phyloP scores from a whole-genome alignment of 2,329 filamentous ascomycete species.

The Neurospora sp. region DNA sequence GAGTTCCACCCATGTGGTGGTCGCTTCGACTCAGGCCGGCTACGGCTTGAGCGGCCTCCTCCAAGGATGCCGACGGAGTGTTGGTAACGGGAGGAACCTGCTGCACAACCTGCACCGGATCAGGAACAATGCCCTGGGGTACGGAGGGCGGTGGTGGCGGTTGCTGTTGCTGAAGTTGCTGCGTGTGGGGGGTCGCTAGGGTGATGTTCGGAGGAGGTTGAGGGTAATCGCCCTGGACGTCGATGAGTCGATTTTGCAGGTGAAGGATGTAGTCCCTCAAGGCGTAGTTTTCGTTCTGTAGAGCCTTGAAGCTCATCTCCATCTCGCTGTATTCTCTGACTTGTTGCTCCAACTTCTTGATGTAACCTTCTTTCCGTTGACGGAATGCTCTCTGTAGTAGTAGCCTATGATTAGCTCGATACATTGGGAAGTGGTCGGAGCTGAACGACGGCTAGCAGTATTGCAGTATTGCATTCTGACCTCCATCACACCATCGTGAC shows the following conservation, averaged over 20 bases:
- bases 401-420: slow-evolving; percentile 8
- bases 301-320: slow-evolving; percentile 65
- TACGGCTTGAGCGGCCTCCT: slow-evolving; percentile 40
- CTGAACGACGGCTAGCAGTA: slow-evolving; percentile 6
- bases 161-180: slow-evolving; percentile 5
- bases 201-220: slow-evolving; percentile 74
- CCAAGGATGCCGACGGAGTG: slow-evolving; percentile 24
- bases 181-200: slow-evolving; percentile 40
- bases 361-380: slow-evolving; percentile 95
- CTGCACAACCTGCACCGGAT: slow-evolving; percentile 7
- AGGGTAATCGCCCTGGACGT: slow-evolving; percentile 74
- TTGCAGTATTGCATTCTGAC: neutral
- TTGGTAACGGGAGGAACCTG: slow-evolving; percentile 12
- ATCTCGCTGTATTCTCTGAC: slow-evolving; percentile 71
- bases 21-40: slow-evolving; percentile 20
- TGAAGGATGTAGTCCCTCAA: slow-evolving; percentile 88
- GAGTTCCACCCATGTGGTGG: slow-evolving; percentile 9
- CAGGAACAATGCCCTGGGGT: slow-evolving; percentile 1
- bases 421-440: slow-evolving; percentile 10
- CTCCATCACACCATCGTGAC: neutral
- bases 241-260: slow-evolving; percentile 76
- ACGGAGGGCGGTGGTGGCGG: neutral
- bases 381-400: slow-evolving; percentile 76
- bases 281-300: slow-evolving; percentile 82
- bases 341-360: slow-evolving; percentile 93